A percentile compares a stretch with the other conserved stretches of the same genome.
These are phyloP conservation scores for Corylus avellana DNA, from an alignment of 306 rosid species.

Conservation along the genomic window DNA sequence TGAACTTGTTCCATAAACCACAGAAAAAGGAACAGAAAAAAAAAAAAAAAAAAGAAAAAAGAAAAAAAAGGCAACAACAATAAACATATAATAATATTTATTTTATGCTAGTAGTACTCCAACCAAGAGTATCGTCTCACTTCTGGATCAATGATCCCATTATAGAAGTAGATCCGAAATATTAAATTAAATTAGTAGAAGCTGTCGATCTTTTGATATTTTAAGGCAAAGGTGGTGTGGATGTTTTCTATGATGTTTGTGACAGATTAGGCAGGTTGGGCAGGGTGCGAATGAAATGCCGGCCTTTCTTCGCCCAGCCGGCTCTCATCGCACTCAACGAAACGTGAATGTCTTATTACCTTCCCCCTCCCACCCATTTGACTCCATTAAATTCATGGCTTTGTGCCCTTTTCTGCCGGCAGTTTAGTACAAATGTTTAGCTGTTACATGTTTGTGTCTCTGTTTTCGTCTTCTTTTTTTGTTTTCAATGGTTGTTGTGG, in stretches of 20 bases:
- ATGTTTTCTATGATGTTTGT: slow-evolving; percentile 38
- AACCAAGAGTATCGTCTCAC: slow-evolving; percentile 19
- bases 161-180: slow-evolving; percentile 16
- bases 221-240: slow-evolving; percentile 38
- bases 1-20: background rate
- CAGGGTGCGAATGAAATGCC: slow-evolving; percentile 30
- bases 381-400: slow-evolving; percentile 25
- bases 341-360: slow-evolving; percentile 48
- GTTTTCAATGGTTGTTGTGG: slow-evolving; percentile 2
- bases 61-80: background rate
- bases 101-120: no score
- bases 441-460: slow-evolving; percentile 38
- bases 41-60: no score
- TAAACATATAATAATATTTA: background rate
- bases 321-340: slow-evolving; percentile 49
- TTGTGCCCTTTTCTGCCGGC: slow-evolving; percentile 61
- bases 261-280: slow-evolving; percentile 41
- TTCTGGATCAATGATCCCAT: slow-evolving; percentile 17
- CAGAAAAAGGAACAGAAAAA: background rate
- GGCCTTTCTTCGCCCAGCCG: slow-evolving; percentile 42
- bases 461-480: slow-evolving; percentile 5
- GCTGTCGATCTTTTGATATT: slow-evolving; percentile 43
- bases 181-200: slow-evolving; percentile 41
- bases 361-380: slow-evolving; percentile 17
- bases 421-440: slow-evolving; percentile 44